Conservation (phyloP, 164 flowering plant genomes). For the Stephania japonica region DNA sequence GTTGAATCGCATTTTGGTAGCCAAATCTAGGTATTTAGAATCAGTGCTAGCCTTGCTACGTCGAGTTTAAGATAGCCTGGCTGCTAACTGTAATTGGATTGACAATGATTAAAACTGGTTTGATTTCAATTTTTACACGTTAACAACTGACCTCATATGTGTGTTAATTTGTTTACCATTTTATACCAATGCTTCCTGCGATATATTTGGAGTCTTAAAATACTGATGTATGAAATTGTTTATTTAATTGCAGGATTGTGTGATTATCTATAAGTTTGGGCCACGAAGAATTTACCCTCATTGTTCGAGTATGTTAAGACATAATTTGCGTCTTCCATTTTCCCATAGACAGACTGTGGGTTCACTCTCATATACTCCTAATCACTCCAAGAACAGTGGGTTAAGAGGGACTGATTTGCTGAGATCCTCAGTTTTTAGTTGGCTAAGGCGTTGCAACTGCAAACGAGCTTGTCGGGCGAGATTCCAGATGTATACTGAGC, state of each 20-base stretch:
- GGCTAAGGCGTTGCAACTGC: constrained; percentile 23
- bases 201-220: background rate
- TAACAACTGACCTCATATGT: background rate
- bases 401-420: constrained; percentile 20
- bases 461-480: constrained; percentile 15
- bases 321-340: constrained; percentile 17
- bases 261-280: constrained; percentile 21
- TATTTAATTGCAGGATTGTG: constrained; percentile 39
- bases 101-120: background rate
- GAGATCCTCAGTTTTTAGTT: constrained; percentile 20
- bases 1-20: too few relatives aligned
- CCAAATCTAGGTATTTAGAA: background rate
- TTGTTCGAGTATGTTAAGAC: constrained; percentile 23
- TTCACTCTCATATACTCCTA: constrained; percentile 14
- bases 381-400: constrained; percentile 20
- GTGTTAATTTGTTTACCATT: background rate
- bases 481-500: constrained; percentile 33
- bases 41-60: background rate
- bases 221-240: constrained; percentile 4
- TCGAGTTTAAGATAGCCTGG: background rate
- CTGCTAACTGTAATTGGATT: background rate
- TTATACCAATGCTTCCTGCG: background rate
- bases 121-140: background rate
- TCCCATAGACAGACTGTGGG: constrained; percentile 16
- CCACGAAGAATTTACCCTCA: constrained; percentile 22